Base-by-base conservation (phyloP, 768 basidiomycete species). In the Inosperma sp. region DNA sequence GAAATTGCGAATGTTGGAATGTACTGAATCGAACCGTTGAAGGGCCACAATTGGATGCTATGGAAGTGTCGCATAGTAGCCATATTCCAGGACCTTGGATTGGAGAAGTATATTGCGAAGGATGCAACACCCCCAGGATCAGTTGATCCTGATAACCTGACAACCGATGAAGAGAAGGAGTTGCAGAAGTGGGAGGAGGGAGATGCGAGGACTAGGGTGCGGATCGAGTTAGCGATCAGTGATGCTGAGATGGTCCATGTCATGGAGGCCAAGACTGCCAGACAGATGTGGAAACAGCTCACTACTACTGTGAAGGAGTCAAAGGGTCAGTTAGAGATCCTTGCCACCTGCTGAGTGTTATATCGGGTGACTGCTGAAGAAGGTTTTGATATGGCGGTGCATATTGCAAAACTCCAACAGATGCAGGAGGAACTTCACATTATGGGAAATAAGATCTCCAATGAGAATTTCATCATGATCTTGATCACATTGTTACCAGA, bases 21-120 rank as follows among this genome's bases (percentile, higher is more conserved):
- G 9, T 62, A 61, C 37, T 56, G 59, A 9, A 58, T 64, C 39
- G 61, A 62, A 44, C 35, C 56, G 35, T 54, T 66, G 53, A 62
- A 62, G 53, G 59, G 56, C 45, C 39, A 48, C 31, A 65, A 65
- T 42, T 65, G 62, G 62, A 54, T 61, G 55, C 58, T 58, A 65
- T n/a, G n/a, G n/a, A n/a, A n/a, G n/a, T n/a, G n/a, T n/a, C n/a
- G n/a, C n/a, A n/a, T n/a, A n/a, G n/a, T n/a, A n/a, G n/a, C n/a
- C n/a, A n/a, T n/a, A n/a, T n/a, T n/a, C n/a, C n/a, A n/a, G n/a
- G n/a, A n/a, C 56, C 60, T 63, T 37, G 59, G 58, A 56, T 56
- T 66, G 56, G 61, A 61, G 26, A 52, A 52, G 19, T 62, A 54
- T 54, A 54, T 65, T 30, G 56, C 29, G 14, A 45, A 59, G 25